phyloP scores from a whole-genome alignment of 768 basidiomycete genomes.

The Collybiopsis confluens region DNA sequence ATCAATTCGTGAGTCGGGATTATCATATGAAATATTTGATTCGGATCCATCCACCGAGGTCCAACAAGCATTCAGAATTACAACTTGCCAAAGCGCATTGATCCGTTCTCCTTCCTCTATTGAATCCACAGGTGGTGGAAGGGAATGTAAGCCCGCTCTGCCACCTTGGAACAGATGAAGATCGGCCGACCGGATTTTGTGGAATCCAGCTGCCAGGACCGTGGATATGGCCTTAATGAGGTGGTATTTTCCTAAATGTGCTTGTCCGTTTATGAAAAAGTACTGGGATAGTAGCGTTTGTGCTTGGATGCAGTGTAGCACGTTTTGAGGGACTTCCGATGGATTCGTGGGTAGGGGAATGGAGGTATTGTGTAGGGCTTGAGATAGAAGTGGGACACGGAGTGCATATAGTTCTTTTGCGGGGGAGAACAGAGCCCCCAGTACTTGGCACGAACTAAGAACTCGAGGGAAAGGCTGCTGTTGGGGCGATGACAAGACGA shows the following conservation, averaged over 20 bases:
- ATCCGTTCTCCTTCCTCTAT: conserved; percentile 32
- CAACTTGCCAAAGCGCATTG: conserved; percentile 34
- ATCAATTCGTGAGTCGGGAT: conserved; percentile 24
- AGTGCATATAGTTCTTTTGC: conserved; percentile 8
- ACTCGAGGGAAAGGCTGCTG: conserved; percentile 11
- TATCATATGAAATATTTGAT: conserved; percentile 25
- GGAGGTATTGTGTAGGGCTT: conserved; percentile 12
- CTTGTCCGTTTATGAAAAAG: conserved; percentile 37
- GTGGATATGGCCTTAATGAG: conserved; percentile 33
- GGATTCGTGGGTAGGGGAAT: conserved; percentile 13
- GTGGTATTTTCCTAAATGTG: conserved; percentile 40
- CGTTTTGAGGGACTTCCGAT: conserved; percentile 20
- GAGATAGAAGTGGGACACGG: conserved; percentile 13
- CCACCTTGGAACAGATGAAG: background rate
- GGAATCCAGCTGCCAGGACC: conserved; percentile 24
- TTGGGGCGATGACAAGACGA: conserved; percentile 18
- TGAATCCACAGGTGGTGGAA: conserved; percentile 24
- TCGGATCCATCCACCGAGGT: conserved; percentile 24
- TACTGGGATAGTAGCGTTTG: conserved; percentile 42
- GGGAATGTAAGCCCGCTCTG: conserved; percentile 13
- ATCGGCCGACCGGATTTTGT: conserved; percentile 22
- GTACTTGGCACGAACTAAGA: conserved; percentile 14
- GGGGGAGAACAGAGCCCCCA: conserved; percentile 15
- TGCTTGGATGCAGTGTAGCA: conserved; percentile 32
- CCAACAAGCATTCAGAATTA: conserved; percentile 32